phyloP scores from a whole-genome alignment of 352 stramenopile genomes.

The Phytopythium mirpurense region DNA sequence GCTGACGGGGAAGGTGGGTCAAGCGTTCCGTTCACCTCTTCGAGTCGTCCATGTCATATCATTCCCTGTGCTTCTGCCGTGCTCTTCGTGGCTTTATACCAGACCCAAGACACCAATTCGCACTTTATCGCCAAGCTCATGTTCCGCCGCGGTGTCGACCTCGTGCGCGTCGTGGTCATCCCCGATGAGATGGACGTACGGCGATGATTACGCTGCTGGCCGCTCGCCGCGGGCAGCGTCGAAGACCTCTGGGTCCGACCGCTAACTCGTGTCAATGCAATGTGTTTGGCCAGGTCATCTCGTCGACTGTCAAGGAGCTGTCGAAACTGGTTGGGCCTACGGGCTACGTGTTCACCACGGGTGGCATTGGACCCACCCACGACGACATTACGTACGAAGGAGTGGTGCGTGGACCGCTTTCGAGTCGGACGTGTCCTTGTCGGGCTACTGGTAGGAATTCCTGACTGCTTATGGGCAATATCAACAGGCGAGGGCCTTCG shows the following conservation, averaged over 20 bases:
- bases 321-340: constrained; percentile 62
- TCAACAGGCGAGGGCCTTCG: constrained; percentile 67
- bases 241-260: not conserved
- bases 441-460: constrained; percentile 3
- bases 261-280: too few relatives aligned
- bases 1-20: constrained; percentile 47
- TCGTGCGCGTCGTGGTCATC: constrained; percentile 74
- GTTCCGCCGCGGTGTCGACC: constrained; percentile 72
- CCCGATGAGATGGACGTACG: constrained; percentile 68
- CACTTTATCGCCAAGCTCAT: constrained; percentile 79
- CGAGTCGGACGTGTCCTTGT: constrained; percentile 29
- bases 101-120: constrained; percentile 86
- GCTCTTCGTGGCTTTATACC: not conserved
- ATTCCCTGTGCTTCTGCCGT: too few relatives aligned
- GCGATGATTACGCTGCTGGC: not conserved
- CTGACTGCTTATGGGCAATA: constrained; percentile 8
- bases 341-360: constrained; percentile 85
- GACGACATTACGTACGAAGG: constrained; percentile 88
- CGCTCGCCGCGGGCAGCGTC: too few relatives aligned
- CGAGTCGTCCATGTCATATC: too few relatives aligned
- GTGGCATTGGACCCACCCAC: constrained; percentile 79
- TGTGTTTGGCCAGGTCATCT: constrained; percentile 38
- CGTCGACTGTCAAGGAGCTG: constrained; percentile 65
- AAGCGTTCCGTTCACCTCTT: too few relatives aligned
- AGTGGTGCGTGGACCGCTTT: constrained; percentile 27